Evolutionary conservation across 1,284 basidiomycete genomes (phyloP).

Genomic region (Ganoderma meredithae): DNA sequence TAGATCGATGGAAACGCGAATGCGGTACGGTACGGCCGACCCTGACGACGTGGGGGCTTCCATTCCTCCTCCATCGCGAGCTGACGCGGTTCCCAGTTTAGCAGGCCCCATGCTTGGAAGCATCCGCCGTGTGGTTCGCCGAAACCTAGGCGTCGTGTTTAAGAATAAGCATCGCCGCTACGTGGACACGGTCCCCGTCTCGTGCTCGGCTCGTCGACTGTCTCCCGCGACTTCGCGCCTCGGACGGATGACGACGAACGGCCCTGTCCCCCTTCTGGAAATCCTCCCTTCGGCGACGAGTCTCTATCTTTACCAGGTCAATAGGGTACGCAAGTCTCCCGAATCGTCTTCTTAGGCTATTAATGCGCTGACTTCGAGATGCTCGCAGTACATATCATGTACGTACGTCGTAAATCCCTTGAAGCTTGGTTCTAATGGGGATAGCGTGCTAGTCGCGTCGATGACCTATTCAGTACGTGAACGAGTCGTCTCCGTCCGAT

Average conservation of each 20-base stretch:
- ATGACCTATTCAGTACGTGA: not conserved
- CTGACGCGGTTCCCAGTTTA: not conserved
- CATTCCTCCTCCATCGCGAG: not conserved
- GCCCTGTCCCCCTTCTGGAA: not conserved
- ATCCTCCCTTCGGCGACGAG: not conserved
- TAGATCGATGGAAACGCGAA: not conserved
- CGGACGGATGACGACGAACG: not conserved
- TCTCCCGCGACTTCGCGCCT: not conserved
- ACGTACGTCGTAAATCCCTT: not conserved
- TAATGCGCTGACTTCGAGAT: not conserved
- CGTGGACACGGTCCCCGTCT: not conserved
- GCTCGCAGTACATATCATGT: not conserved
- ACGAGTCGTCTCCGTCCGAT: not conserved
- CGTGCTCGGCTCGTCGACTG: not conserved
- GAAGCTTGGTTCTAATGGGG: not conserved
- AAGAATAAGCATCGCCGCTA: not conserved
- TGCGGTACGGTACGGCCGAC: not conserved
- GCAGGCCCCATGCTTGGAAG: not conserved
- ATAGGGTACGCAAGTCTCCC: not conserved
- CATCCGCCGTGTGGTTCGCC: not conserved
- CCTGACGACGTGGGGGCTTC: not conserved
- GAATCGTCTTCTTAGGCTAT: not conserved
- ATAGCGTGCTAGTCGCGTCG: not conserved
- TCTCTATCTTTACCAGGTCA: not conserved
- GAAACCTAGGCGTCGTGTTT: not conserved